Conservation (phyloP, 108 stramenopile genomes). For the Nitzschia sp. region DNA sequence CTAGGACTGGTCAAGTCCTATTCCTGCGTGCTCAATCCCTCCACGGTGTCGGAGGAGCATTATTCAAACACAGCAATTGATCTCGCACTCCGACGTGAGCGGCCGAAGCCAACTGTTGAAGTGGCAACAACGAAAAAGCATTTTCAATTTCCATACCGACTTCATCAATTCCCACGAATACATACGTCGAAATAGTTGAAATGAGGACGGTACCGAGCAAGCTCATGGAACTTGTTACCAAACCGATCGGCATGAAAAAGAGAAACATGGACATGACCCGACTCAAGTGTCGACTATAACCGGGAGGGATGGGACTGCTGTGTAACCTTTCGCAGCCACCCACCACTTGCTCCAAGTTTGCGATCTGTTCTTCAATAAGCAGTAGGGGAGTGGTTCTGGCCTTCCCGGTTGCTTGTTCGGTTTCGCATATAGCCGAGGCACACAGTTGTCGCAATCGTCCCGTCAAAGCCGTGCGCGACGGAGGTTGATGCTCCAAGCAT, state of each 20-base stretch:
- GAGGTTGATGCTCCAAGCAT: too few relatives aligned
- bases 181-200: constrained; percentile 28
- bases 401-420: background rate
- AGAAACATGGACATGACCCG: constrained; percentile 35
- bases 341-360: constrained; percentile 21
- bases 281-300: constrained; percentile 43
- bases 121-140: constrained; percentile 36
- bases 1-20: too few relatives aligned
- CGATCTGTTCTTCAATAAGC: constrained; percentile 34
- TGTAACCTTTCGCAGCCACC: constrained; percentile 39
- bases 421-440: background rate
- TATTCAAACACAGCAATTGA: too few relatives aligned
- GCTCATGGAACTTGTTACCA: constrained; percentile 16
- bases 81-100: constrained; percentile 27
- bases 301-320: constrained; percentile 39
- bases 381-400: background rate
- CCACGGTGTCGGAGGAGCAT: too few relatives aligned
- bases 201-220: constrained; percentile 4
- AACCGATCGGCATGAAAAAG: constrained; percentile 26
- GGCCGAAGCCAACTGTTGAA: constrained; percentile 38
- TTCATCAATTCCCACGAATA: constrained; percentile 48
- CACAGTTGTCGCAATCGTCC: constrained; percentile 30
- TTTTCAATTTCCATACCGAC: constrained; percentile 49
- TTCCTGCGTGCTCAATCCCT: too few relatives aligned
- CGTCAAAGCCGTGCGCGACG: constrained; percentile 27